Evolutionary conservation across 2,329 filamentous ascomycete species (phyloP).

Genomic region (Epichloe glyceriae): DNA sequence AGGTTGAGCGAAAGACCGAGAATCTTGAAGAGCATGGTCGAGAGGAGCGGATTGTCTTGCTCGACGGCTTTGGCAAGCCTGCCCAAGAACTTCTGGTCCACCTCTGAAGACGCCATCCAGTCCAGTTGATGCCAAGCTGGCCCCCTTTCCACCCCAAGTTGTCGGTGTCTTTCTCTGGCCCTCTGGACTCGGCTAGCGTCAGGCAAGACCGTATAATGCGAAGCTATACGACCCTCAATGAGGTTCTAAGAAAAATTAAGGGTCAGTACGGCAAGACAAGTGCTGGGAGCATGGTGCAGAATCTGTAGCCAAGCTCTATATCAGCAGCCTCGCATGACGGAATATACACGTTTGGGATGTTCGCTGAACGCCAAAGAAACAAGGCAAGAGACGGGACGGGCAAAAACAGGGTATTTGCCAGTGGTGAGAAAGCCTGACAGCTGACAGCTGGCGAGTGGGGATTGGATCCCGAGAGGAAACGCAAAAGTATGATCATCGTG

Average conservation of each 20-base stretch:
- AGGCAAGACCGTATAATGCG: neutral
- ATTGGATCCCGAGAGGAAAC: constrained; percentile 3
- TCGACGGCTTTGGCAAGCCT: constrained; percentile 72
- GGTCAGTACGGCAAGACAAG: neutral
- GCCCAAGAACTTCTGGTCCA: constrained; percentile 94
- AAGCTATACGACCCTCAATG: neutral
- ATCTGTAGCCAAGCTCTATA: neutral
- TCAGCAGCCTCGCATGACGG: constrained; percentile 1
- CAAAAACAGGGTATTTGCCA: neutral
- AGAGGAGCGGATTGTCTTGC: constrained; percentile 64
- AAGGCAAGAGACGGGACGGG: neutral
- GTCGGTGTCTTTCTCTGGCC: neutral
- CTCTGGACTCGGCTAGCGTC: neutral
- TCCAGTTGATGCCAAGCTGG: neutral
- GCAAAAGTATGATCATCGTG: neutral
- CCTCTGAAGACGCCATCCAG: constrained; percentile 86
- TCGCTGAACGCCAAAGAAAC: neutral
- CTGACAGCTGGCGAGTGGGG: constrained; percentile 5
- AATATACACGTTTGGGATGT: neutral
- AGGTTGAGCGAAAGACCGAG: constrained; percentile 83
- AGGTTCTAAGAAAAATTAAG: neutral
- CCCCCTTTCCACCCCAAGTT: neutral
- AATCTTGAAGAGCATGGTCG: constrained; percentile 76
- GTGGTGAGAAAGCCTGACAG: constrained; percentile 1
- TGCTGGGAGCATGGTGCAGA: neutral